Conservation (phyloP, 1,284 basidiomycete genomes). For the Ceratobasidium sp. region DNA sequence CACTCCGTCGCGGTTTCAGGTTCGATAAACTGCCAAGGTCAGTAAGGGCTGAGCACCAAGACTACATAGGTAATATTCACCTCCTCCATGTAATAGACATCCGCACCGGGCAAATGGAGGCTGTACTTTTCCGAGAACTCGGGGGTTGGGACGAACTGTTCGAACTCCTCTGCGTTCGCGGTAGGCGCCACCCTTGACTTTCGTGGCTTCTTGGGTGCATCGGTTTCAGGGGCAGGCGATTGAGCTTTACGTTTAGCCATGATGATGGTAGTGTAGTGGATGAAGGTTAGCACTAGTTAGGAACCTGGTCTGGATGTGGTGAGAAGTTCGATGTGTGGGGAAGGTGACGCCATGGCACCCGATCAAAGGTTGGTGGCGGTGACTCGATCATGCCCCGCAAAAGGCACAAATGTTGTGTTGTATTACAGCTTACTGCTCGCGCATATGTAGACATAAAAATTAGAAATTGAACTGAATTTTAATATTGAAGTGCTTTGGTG, state of each 20-base stretch:
- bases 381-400: too few relatives aligned
- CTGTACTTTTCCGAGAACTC: conserved; percentile 52
- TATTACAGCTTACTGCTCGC: too few relatives aligned
- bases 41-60: conserved; percentile 14
- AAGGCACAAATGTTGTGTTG: too few relatives aligned
- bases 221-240: background rate
- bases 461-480: too few relatives aligned
- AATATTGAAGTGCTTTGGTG: too few relatives aligned
- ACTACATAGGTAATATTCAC: conserved; percentile 52
- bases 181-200: conserved; percentile 38
- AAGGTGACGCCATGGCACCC: conserved; percentile 1
- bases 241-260: conserved; percentile 30
- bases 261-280: background rate
- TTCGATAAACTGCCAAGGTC: conserved; percentile 56
- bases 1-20: conserved; percentile 56
- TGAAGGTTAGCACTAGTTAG: background rate
- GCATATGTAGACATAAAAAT: too few relatives aligned
- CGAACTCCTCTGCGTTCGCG: conserved; percentile 48
- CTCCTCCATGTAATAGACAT: conserved; percentile 59
- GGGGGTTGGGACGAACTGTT: conserved; percentile 52
- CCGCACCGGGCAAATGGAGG: conserved; percentile 54
- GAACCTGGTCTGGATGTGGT: background rate
- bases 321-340: background rate
- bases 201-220: background rate
- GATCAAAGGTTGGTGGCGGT: too few relatives aligned